Evolutionary conservation across 164 flowering plant species (phyloP).

Genomic region (Kingdonia uniflora): DNA sequence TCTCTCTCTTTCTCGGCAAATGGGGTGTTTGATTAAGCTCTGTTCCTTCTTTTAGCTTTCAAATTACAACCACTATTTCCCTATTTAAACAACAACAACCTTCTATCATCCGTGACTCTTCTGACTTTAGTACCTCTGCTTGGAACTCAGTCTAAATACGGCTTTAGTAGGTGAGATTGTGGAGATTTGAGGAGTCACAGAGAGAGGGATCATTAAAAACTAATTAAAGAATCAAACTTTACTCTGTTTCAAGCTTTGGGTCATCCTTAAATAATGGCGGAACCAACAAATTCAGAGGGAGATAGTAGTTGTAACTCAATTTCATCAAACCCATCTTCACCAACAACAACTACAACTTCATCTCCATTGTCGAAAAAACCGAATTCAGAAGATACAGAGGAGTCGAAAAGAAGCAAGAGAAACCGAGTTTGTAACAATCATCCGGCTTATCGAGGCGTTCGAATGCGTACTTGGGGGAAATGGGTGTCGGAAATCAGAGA

Average conservation of each 20-base stretch:
- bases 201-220: no score
- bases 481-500: constrained; percentile 94
- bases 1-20: background rate
- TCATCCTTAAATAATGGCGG: constrained; percentile 7
- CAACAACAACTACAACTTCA: constrained; percentile 8
- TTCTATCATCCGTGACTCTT: background rate
- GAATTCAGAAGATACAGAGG: constrained; percentile 7
- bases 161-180: no score
- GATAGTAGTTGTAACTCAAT: constrained; percentile 30
- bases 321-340: constrained; percentile 17
- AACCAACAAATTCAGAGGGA: constrained; percentile 15
- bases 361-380: background rate
- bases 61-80: no score
- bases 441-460: constrained; percentile 65
- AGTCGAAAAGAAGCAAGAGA: constrained; percentile 14
- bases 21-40: no score
- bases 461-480: constrained; percentile 85
- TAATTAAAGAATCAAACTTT: no score
- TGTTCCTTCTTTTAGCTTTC: no score
- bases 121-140: no score
- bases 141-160: no score
- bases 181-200: no score
- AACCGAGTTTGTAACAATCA: constrained; percentile 31
- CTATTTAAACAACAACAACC: background rate
- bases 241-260: no score